These are phyloP conservation scores for Quercus variabilis DNA, from an alignment of 306 rosid genomes.

Conservation along the genomic window DNA sequence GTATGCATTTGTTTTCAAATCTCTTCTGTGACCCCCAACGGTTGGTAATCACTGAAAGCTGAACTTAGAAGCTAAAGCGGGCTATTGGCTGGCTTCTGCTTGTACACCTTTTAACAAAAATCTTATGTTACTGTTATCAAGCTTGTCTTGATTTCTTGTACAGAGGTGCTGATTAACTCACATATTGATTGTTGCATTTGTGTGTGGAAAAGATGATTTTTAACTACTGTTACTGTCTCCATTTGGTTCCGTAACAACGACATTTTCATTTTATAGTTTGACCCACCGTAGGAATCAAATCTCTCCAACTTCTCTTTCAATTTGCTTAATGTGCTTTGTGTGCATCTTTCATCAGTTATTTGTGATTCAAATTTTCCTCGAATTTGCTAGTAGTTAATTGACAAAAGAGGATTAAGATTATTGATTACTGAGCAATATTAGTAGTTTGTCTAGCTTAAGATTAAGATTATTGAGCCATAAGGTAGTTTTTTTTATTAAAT, in stretches of 20 bases:
- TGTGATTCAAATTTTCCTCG: too few relatives aligned
- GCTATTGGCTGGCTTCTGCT: constrained; percentile 12
- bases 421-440: too few relatives aligned
- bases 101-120: not conserved
- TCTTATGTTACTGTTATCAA: constrained; percentile 9
- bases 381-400: too few relatives aligned
- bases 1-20: constrained; percentile 13
- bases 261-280: too few relatives aligned
- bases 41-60: constrained; percentile 15
- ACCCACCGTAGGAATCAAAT: too few relatives aligned
- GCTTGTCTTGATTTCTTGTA: constrained; percentile 20
- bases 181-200: not conserved
- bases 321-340: too few relatives aligned
- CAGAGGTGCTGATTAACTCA: constrained; percentile 21
- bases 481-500: too few relatives aligned
- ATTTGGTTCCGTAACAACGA: not conserved
- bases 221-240: not conserved
- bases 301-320: too few relatives aligned
- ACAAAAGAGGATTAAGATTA: too few relatives aligned
- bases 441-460: too few relatives aligned
- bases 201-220: not conserved
- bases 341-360: too few relatives aligned
- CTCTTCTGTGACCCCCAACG: not conserved
- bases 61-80: constrained; percentile 11
- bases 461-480: too few relatives aligned